These are phyloP conservation scores for Leccinum boreale DNA, from an alignment of 768 basidiomycete genomes.

Conservation along the genomic window DNA sequence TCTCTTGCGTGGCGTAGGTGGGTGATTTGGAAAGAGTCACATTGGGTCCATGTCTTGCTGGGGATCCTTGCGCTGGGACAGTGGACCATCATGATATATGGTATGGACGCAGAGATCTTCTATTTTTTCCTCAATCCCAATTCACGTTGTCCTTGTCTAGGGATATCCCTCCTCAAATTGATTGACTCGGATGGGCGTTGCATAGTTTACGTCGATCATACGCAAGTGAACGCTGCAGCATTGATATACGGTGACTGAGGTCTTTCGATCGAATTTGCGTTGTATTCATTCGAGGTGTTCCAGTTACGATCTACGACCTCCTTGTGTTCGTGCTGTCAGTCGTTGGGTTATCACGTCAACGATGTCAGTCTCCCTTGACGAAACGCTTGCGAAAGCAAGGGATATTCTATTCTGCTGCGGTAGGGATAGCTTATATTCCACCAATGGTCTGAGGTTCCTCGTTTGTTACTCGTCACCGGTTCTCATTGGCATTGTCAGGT, in stretches of 20 bases:
- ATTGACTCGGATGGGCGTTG: not conserved
- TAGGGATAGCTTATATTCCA: conserved; percentile 13
- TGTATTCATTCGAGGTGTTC: not conserved
- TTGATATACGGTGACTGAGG: conserved; percentile 15
- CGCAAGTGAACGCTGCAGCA: not conserved
- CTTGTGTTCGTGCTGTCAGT: conserved; percentile 17
- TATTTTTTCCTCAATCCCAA: not conserved
- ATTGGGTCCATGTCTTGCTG: conserved; percentile 10
- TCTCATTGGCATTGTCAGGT: conserved; percentile 9
- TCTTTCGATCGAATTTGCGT: not conserved
- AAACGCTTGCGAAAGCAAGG: conserved; percentile 19
- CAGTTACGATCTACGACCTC: conserved; percentile 20
- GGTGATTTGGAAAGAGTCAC: conserved; percentile 23
- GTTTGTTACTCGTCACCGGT: no score
- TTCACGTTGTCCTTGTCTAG: conserved; percentile 1
- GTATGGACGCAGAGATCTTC: conserved; percentile 5
- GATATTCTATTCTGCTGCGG: conserved; percentile 12
- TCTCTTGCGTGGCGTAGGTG: conserved; percentile 12
- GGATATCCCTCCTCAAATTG: not conserved
- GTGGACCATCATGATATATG: conserved; percentile 9
- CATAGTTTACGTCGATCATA: not conserved
- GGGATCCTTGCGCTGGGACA: conserved; percentile 17
- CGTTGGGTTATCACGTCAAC: conserved; percentile 12
- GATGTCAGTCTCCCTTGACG: conserved; percentile 10
- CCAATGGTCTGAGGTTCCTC: conserved; percentile 2